Percentiles rank a stretch among this genome's conserved stretches.
Evolutionary conservation across 2,329 filamentous ascomycete genomes (phyloP).

Genomic region (Talaromyces verruculosus): DNA sequence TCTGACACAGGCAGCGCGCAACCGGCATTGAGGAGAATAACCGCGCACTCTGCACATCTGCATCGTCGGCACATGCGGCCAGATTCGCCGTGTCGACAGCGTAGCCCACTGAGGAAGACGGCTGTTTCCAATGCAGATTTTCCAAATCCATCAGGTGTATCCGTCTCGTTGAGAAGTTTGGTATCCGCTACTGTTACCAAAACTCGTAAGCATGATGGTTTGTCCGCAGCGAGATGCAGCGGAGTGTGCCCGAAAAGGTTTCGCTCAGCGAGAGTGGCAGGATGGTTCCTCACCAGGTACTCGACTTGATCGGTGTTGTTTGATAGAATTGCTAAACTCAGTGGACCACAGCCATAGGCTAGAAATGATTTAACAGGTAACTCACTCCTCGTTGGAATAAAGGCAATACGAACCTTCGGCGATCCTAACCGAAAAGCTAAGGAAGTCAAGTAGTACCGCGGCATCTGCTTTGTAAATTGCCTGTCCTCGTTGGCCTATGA

Average conservation of each 20-base stretch:
- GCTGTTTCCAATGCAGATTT: neutral
- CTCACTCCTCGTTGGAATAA: neutral
- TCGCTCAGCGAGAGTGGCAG: neutral
- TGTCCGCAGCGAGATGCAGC: neutral
- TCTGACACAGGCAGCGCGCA: neutral
- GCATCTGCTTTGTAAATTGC: neutral
- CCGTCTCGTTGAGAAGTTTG: neutral
- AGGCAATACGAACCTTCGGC: neutral
- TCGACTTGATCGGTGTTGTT: neutral
- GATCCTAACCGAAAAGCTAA: neutral
- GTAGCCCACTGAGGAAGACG: neutral
- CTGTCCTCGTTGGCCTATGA: neutral
- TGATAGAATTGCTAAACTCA: neutral
- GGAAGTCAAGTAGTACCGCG: neutral
- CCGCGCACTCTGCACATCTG: neutral
- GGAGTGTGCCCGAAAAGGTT: neutral
- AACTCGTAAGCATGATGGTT: neutral
- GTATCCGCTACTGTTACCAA: neutral
- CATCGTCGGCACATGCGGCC: neutral
- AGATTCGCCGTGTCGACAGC: neutral
- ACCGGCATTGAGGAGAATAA: neutral
- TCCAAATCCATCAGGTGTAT: neutral
- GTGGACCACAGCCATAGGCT: neutral
- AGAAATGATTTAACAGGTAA: neutral
- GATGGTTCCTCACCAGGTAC: neutral